A percentile compares a stretch with the other conserved stretches of the same genome.
These are phyloP conservation scores for Neospora caninum DNA, from an alignment of 169 alveolate species.

Conservation along the genomic window DNA sequence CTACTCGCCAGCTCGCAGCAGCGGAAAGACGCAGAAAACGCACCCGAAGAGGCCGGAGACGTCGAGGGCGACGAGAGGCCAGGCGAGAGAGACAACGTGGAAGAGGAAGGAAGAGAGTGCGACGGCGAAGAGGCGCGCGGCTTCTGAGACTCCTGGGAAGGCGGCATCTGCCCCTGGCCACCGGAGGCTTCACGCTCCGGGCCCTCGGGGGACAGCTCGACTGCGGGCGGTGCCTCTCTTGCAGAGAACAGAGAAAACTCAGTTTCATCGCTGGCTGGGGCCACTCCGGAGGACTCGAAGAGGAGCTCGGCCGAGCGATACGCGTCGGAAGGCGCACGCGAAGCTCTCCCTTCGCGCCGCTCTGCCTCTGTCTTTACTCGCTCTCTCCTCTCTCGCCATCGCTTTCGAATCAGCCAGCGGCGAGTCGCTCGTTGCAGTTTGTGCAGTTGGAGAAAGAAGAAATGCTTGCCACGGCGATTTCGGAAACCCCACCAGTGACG, in stretches of 20 bases:
- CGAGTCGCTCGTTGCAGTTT: conserved; percentile 16
- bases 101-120: not conserved
- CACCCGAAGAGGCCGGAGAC: not conserved
- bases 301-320: not conserved
- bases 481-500: conserved; percentile 47
- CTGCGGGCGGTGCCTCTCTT: not conserved
- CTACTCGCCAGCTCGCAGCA: no score
- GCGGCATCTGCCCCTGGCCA: no score
- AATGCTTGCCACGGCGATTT: conserved; percentile 30
- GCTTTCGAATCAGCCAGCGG: conserved; percentile 8
- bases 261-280: not conserved
- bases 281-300: not conserved
- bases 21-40: not conserved
- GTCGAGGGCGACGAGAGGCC: not conserved
- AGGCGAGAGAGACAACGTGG: not conserved
- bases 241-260: not conserved
- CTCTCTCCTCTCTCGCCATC: not conserved
- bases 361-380: not conserved
- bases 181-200: no score
- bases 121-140: no score
- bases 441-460: not conserved
- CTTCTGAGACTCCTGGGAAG: no score
- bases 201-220: no score
- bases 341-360: not conserved
- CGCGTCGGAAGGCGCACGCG: not conserved